Conservation (phyloP, 768 basidiomycete genomes). For the Pleurotus cornucopiae region DNA sequence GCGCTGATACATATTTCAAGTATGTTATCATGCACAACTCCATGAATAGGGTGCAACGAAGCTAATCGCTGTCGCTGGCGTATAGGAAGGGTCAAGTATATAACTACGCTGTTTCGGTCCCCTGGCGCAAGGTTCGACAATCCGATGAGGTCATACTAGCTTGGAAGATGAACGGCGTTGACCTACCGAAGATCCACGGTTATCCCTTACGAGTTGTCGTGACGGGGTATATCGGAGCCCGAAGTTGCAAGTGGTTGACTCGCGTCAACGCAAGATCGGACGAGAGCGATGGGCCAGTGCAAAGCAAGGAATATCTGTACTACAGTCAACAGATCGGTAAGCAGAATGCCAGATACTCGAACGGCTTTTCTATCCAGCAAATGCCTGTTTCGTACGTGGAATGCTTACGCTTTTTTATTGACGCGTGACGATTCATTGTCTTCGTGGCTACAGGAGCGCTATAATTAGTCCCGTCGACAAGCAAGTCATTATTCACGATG, state of each 20-base stretch:
- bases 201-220: constrained; percentile 47
- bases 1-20: constrained; percentile 58
- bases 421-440: not conserved
- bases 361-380: constrained; percentile 53
- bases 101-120: constrained; percentile 44
- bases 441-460: constrained; percentile 34
- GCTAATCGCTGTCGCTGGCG: not conserved
- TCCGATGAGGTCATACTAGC: constrained; percentile 48
- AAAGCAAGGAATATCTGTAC: constrained; percentile 50
- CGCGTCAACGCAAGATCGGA: constrained; percentile 45
- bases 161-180: constrained; percentile 49
- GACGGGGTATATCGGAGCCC: constrained; percentile 50
- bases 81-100: constrained; percentile 28
- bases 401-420: not conserved
- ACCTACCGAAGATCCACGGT: constrained; percentile 48
- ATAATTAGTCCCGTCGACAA: constrained; percentile 42
- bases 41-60: not conserved
- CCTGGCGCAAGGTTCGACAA: constrained; percentile 41
- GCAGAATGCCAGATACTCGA: constrained; percentile 47
- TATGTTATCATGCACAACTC: constrained; percentile 13
- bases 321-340: constrained; percentile 50
- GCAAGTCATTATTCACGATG: constrained; percentile 43
- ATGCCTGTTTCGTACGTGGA: constrained; percentile 53
- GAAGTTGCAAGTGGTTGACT: constrained; percentile 52
- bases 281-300: constrained; percentile 48